Evolutionary conservation across 805 yeast genomes (phyloP).

Genomic region (Pichia paraexigua): DNA sequence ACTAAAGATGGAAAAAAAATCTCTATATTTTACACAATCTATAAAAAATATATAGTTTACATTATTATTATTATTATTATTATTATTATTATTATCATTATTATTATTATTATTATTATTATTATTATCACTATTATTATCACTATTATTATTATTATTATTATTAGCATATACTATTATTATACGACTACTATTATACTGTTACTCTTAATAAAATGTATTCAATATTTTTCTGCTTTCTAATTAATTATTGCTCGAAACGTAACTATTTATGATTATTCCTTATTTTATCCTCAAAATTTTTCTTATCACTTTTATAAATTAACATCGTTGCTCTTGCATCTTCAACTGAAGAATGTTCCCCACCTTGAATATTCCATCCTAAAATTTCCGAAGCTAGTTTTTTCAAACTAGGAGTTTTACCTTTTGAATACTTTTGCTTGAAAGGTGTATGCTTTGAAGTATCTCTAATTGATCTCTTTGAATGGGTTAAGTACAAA

Average conservation of each 20-base stretch:
- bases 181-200: too few relatives aligned
- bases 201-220: too few relatives aligned
- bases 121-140: too few relatives aligned
- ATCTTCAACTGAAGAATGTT: constrained; percentile 86
- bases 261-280: background rate
- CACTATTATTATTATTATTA: too few relatives aligned
- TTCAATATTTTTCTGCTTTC: too few relatives aligned
- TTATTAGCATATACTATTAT: too few relatives aligned
- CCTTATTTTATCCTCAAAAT: constrained; percentile 40
- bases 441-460: constrained; percentile 53
- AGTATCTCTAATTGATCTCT: constrained; percentile 61
- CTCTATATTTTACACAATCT: background rate
- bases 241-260: too few relatives aligned
- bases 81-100: too few relatives aligned
- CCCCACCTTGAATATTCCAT: constrained; percentile 58
- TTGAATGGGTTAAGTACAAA: constrained; percentile 61
- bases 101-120: too few relatives aligned
- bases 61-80: background rate
- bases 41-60: background rate
- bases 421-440: constrained; percentile 50
- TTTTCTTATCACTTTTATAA: constrained; percentile 54
- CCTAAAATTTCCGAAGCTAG: constrained; percentile 50
- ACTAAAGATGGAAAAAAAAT: background rate
- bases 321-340: constrained; percentile 82
- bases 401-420: constrained; percentile 65